phyloP scores from a whole-genome alignment of 108 stramenopile genomes.

The Skeletonema potamos region DNA sequence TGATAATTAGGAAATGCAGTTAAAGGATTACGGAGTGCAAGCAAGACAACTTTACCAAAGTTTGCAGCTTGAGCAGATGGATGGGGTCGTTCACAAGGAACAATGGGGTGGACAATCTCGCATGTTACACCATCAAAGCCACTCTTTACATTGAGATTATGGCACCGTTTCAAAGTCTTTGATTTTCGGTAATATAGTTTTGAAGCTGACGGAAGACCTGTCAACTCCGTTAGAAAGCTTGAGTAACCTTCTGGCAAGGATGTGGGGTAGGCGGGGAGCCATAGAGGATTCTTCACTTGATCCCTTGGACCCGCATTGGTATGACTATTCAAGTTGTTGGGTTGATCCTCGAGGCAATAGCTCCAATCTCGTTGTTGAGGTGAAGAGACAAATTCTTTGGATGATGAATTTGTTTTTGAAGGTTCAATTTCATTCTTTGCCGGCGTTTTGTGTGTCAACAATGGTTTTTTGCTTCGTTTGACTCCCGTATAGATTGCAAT shows the following conservation, averaged over 20 bases:
- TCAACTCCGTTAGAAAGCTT: slow-evolving; percentile 14
- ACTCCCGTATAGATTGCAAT: not conserved
- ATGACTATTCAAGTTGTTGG: not conserved
- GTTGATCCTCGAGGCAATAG: not conserved
- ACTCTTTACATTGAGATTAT: not conserved
- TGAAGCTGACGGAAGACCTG: slow-evolving; percentile 19
- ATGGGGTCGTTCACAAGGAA: slow-evolving; percentile 15
- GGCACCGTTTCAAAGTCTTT: slow-evolving; percentile 28
- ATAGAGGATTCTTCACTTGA: slow-evolving; percentile 14
- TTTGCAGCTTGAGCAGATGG: slow-evolving; percentile 26
- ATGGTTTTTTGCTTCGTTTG: not conserved
- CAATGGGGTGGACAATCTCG: slow-evolving; percentile 39
- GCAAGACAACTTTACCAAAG: slow-evolving; percentile 26
- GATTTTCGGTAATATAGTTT: slow-evolving; percentile 23
- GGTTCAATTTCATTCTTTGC: not conserved
- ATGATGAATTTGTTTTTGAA: not conserved
- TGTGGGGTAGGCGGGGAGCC: slow-evolving; percentile 40
- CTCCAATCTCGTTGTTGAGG: not conserved
- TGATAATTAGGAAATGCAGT: slow-evolving; percentile 58
- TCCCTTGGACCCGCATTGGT: not conserved
- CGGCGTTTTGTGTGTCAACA: not conserved
- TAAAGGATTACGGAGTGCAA: slow-evolving; percentile 49
- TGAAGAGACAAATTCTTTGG: not conserved
- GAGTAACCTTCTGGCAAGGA: slow-evolving; percentile 23
- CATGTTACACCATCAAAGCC: slow-evolving; percentile 30